phyloP scores from a whole-genome alignment of 495 filamentous ascomycete genomes.

The Ascodesmis nigricans region DNA sequence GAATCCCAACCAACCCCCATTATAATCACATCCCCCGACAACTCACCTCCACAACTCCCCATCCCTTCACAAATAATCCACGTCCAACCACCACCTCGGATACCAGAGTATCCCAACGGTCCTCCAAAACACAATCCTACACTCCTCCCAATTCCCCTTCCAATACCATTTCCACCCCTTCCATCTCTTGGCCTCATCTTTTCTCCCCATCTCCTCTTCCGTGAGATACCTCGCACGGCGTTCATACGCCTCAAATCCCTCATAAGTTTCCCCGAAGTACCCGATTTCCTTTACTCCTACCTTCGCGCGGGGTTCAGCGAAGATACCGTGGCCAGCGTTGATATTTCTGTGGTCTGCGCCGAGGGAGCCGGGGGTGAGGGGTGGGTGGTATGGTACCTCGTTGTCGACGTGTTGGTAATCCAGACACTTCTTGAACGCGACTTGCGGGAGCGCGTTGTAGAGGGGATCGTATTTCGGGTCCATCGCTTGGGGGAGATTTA shows the following conservation, averaged over 20 bases:
- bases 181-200: background rate
- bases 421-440: background rate
- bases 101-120: too few relatives aligned
- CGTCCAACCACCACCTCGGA: too few relatives aligned
- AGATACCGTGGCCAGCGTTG: background rate
- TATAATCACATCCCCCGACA: too few relatives aligned
- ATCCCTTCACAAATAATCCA: too few relatives aligned
- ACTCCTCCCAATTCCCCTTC: too few relatives aligned
- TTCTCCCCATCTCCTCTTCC: background rate
- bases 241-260: background rate
- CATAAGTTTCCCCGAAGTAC: background rate
- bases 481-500: background rate
- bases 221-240: background rate
- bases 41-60: too few relatives aligned
- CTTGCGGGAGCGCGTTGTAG: background rate
- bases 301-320: background rate
- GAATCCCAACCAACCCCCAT: too few relatives aligned
- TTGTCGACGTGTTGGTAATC: background rate
- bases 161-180: background rate
- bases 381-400: background rate
- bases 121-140: too few relatives aligned
- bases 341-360: too few relatives aligned
- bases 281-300: background rate
- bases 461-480: background rate
- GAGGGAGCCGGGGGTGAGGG: too few relatives aligned